These are phyloP conservation scores for Cryptococcus depauperatus DNA, from an alignment of 1,284 basidiomycete species.

Conservation along the genomic window DNA sequence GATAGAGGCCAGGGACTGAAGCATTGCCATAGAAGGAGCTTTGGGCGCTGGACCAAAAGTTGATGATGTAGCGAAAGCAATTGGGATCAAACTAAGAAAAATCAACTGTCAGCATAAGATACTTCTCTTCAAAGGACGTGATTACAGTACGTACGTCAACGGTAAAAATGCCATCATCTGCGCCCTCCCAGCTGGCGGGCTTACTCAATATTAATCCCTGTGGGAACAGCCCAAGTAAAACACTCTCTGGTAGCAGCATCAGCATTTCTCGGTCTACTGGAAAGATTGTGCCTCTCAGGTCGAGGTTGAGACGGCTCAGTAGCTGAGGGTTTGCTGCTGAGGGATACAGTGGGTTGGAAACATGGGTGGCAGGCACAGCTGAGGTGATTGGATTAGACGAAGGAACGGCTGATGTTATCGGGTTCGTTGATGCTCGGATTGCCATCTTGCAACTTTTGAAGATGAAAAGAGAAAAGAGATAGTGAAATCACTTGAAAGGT, in stretches of 20 bases:
- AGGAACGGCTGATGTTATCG: constrained; percentile 44
- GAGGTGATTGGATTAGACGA: constrained; percentile 69
- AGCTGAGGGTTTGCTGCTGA: constrained; percentile 51
- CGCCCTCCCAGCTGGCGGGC: constrained; percentile 63
- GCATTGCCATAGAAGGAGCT: constrained; percentile 86
- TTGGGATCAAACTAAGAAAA: constrained; percentile 80
- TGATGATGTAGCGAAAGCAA: constrained; percentile 86
- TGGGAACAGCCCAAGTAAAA: constrained; percentile 91
- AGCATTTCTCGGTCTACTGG: constrained; percentile 95
- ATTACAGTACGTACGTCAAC: constrained; percentile 68
- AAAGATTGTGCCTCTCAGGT: constrained; percentile 84
- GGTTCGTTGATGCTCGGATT: constrained; percentile 33
- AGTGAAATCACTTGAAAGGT: background rate
- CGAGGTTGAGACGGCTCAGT: constrained; percentile 77
- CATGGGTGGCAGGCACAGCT: constrained; percentile 55
- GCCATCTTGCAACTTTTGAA: constrained; percentile 16
- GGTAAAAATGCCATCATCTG: constrained; percentile 87
- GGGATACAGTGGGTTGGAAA: constrained; percentile 20
- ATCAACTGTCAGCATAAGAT: background rate
- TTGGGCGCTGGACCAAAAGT: constrained; percentile 81
- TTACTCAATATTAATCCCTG: constrained; percentile 91
- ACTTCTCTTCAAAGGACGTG: background rate
- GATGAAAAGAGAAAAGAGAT: background rate
- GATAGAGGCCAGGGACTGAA: constrained; percentile 62
- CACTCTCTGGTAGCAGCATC: constrained; percentile 96